phyloP scores from a whole-genome alignment of 371 early-diverging fungal genomes.

The Mucor circinelloides region DNA sequence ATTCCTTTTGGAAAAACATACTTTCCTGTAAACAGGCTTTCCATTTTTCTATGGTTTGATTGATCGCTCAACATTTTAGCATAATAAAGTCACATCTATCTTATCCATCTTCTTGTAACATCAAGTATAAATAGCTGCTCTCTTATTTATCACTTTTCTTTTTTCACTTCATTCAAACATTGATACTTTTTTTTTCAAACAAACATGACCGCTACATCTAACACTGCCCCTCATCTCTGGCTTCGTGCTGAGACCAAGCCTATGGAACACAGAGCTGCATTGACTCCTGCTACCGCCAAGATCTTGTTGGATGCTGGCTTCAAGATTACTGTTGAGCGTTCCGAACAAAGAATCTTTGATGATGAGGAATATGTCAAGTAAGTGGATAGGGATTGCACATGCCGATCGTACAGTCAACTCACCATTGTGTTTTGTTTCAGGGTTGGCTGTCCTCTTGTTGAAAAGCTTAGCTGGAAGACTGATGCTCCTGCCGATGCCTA shows the following conservation, averaged over 20 bases:
- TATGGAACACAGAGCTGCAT: conserved; percentile 92
- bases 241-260: conserved; percentile 97
- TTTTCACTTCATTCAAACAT: conserved; percentile 3
- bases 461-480: conserved; percentile 80
- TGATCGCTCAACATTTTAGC: not conserved
- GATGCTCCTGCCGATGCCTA: conserved; percentile 87
- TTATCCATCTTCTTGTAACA: conserved; percentile 12
- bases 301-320: conserved; percentile 78
- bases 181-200: conserved; percentile 22
- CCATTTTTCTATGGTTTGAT: not conserved
- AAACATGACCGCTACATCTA: not conserved
- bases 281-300: conserved; percentile 87
- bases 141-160: not conserved
- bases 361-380: conserved; percentile 87
- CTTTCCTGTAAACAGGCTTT: not conserved
- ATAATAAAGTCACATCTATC: conserved; percentile 29
- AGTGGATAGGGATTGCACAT: not conserved
- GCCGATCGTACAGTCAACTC: not conserved
- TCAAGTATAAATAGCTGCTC: conserved; percentile 14
- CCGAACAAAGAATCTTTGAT: conserved; percentile 82
- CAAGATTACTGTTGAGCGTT: conserved; percentile 89
- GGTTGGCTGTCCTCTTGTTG: conserved; percentile 82
- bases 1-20: not conserved
- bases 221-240: conserved; percentile 79
- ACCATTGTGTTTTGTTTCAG: conserved; percentile 31